Base-by-base conservation (phyloP, 2,329 filamentous ascomycete species). In the Diaporthe sp. region DNA sequence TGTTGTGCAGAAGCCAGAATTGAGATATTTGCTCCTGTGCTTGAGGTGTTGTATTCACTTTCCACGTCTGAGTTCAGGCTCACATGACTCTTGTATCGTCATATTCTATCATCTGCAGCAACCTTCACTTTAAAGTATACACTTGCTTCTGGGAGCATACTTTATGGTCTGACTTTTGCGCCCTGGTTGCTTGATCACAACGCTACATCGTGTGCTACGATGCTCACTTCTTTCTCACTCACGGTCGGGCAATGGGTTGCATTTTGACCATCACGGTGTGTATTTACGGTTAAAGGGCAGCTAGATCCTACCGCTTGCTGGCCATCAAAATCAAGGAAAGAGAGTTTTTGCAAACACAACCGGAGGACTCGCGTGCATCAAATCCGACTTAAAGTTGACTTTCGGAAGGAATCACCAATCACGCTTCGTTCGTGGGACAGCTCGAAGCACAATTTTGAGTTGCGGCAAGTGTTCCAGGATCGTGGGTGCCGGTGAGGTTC, bases 381-480 rank as follows among this genome's bases (percentile, higher is more conserved):
- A 25, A n/a, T 61, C 10, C 31, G 22, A 58, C 8, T 28, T 31
- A 13, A 34, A 20, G 15, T 61, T 61, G 57, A 25, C 10, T 42
- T 61, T 61, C 55, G 20, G 55, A 9, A 58, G 17, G 55, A 10
- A 58, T 2, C 55, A n/a, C 55, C 31, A 58, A 58, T 58, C 20
- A 58, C 31, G 20, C 31, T 5, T 37, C 31, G 57, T 5, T n/a
- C 57, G 3, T 7, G 34, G 20, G 12, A 34, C 10, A 25, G 12
- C 4, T 42, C 39, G 9, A 25, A n/a, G 34, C 57, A 42, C 57
- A 61, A 25, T 39, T 42, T 60, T 42, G 57, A 61, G 57, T 42
- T 61, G 13, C 57, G 57, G 57, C 31, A 61, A 42, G 12, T 61
- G 34, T 37, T 39, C 31, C 57, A 60, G 57, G 57, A 60, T 12